A percentile compares a stretch with the other conserved stretches of the same genome.
phyloP scores from a whole-genome alignment of 768 basidiomycete species.

The Lentinula aciculospora region DNA sequence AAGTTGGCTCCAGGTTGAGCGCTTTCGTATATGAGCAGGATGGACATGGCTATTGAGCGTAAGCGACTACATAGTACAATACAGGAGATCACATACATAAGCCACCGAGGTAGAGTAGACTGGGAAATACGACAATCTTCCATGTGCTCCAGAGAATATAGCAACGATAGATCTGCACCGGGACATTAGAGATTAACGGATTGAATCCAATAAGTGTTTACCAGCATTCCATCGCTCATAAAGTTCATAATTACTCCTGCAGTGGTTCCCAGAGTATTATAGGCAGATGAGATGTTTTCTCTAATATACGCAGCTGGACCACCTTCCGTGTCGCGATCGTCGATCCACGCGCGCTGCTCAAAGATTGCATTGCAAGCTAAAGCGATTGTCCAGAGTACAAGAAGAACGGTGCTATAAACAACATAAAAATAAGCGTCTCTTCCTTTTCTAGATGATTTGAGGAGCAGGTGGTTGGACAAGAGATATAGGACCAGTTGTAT shows the following conservation, averaged over 20 bases:
- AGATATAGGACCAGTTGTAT: constrained; percentile 2
- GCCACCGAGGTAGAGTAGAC: constrained; percentile 16
- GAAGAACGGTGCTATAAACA: constrained; percentile 14
- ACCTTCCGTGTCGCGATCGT: constrained; percentile 19
- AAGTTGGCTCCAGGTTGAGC: constrained; percentile 34
- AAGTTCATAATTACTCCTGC: constrained; percentile 21
- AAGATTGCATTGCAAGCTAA: constrained; percentile 21
- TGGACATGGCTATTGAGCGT: constrained; percentile 26
- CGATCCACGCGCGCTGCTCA: constrained; percentile 31
- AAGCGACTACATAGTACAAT: background rate
- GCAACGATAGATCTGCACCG: constrained; percentile 30
- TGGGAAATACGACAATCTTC: constrained; percentile 14
- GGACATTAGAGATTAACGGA: background rate
- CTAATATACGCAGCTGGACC: constrained; percentile 25
- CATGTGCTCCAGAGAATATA: constrained; percentile 23
- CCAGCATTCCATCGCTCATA: constrained; percentile 30
- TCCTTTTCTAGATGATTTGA: background rate
- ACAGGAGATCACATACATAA: constrained; percentile 14
- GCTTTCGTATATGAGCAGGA: constrained; percentile 32
- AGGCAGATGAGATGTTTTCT: constrained; percentile 20
- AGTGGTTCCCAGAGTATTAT: constrained; percentile 21
- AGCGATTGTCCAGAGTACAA: constrained; percentile 25
- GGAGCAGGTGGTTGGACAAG: background rate
- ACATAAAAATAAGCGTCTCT: constrained; percentile 7
- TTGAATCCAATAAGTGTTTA: constrained; percentile 13